A percentile compares a stretch with the other conserved stretches of the same genome.
Evolutionary conservation across 2,329 filamentous ascomycete species (phyloP).

Genomic region (Cytospora piceicola): DNA sequence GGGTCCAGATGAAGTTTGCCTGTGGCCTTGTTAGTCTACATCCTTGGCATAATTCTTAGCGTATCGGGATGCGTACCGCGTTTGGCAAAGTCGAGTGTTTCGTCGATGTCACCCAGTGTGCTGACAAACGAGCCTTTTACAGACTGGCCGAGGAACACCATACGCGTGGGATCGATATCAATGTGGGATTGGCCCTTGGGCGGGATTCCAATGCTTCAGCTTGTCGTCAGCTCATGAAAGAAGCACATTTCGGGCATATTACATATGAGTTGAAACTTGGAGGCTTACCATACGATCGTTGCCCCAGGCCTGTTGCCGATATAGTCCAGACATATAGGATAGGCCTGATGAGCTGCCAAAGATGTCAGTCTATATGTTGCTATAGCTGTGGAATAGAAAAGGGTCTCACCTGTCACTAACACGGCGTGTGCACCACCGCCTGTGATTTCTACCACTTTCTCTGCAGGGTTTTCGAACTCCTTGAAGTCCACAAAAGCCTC

Average conservation of each 20-base stretch:
- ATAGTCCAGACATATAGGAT: constrained; percentile 28
- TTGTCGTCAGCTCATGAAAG: neutral
- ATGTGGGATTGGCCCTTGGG: constrained; percentile 29
- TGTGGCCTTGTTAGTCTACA: neutral
- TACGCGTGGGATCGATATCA: constrained; percentile 22
- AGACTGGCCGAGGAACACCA: constrained; percentile 26
- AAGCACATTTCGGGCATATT: neutral
- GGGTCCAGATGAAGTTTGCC: constrained; percentile 18
- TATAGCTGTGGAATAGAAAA: neutral
- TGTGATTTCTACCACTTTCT: constrained; percentile 27
- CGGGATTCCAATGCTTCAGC: constrained; percentile 28
- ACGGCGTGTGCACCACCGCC: constrained; percentile 29
- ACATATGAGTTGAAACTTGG: no score
- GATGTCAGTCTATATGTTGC: neutral
- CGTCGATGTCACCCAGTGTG: constrained; percentile 27
- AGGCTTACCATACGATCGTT: constrained; percentile 29
- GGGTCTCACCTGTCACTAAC: constrained; percentile 28
- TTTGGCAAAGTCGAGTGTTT: constrained; percentile 29
- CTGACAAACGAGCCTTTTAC: constrained; percentile 30
- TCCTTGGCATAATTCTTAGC: neutral
- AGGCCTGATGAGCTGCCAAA: constrained; percentile 28
- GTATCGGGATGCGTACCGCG: constrained; percentile 18
- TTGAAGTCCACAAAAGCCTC: constrained; percentile 62
- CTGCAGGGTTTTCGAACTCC: constrained; percentile 36
- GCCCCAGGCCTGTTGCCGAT: constrained; percentile 21